phyloP scores from a whole-genome alignment of 495 filamentous ascomycete species.

The Glutinoglossum americanum region DNA sequence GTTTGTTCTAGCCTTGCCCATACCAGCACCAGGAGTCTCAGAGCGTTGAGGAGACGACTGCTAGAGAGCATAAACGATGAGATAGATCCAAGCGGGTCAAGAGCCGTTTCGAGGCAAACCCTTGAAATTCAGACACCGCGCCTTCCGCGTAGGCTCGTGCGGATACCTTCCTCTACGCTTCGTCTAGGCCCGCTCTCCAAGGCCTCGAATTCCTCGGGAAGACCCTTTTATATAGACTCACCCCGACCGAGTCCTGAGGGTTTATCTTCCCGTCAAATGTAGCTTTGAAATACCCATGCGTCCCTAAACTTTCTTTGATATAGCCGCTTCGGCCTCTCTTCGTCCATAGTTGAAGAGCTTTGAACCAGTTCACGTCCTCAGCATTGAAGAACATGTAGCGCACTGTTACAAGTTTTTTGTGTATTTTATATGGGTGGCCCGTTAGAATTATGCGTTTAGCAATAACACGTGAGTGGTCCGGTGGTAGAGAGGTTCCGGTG shows the following conservation, averaged over 20 bases:
- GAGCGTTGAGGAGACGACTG: too few relatives aligned
- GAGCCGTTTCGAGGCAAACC: too few relatives aligned
- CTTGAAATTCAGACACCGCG: too few relatives aligned
- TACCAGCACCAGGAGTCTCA: background rate
- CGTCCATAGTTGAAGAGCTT: constrained; percentile 86
- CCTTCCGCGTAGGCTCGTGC: too few relatives aligned
- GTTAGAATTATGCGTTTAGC: constrained; percentile 89
- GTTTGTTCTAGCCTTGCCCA: background rate
- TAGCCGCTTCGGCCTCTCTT: constrained; percentile 68
- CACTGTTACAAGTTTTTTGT: constrained; percentile 87
- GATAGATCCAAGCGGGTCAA: too few relatives aligned
- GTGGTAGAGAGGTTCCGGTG: constrained; percentile 65
- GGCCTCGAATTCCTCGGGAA: constrained; percentile 51
- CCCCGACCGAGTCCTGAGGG: constrained; percentile 77
- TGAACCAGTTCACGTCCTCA: constrained; percentile 92
- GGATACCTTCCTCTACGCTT: background rate
- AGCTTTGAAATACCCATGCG: constrained; percentile 97
- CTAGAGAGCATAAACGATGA: too few relatives aligned
- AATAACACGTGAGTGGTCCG: constrained; percentile 59
- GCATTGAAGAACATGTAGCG: constrained; percentile 99
- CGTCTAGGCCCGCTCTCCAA: background rate
- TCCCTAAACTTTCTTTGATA: constrained; percentile 84
- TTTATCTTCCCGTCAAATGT: constrained; percentile 92
- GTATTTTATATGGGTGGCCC: constrained; percentile 93
- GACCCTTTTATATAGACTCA: constrained; percentile 83